Conservation (phyloP, 805 yeast genomes). For the Candida broadrunensis region DNA sequence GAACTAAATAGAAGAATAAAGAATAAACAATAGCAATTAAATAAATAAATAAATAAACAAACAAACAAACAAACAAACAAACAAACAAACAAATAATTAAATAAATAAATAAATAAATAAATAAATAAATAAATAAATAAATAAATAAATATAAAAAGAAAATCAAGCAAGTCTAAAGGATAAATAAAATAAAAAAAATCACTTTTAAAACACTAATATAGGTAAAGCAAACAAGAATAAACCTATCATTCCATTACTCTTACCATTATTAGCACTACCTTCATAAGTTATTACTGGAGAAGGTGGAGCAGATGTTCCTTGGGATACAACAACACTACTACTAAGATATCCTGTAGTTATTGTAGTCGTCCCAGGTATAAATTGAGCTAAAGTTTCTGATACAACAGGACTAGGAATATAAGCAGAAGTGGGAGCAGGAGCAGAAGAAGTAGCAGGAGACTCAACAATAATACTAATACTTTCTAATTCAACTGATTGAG, state of each 20-base stretch:
- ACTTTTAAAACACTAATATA: neutral
- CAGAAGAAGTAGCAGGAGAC: neutral
- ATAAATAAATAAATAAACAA: too few relatives aligned
- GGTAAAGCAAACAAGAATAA: neutral
- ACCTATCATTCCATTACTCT: neutral
- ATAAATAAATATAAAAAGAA: too few relatives aligned
- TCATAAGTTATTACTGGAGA: neutral
- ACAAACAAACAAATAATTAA: too few relatives aligned
- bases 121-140: too few relatives aligned
- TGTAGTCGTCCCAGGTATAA: neutral
- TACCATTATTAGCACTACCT: neutral
- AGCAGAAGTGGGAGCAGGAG: neutral
- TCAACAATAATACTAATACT: too few relatives aligned
- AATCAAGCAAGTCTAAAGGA: too few relatives aligned
- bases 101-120: too few relatives aligned
- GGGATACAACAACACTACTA: neutral
- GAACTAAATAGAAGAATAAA: too few relatives aligned
- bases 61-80: too few relatives aligned
- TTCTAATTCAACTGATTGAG: too few relatives aligned
- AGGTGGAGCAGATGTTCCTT: neutral
- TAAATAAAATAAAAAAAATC: too few relatives aligned
- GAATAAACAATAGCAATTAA: too few relatives aligned
- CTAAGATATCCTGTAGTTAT: neutral
- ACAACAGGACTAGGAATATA: neutral
- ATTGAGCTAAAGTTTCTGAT: neutral